A percentile compares a stretch with the other conserved stretches of the same genome.
Conservation (phyloP, 2,329 filamentous ascomycete genomes). For the Dryadomyces quercus-mongolicae region DNA sequence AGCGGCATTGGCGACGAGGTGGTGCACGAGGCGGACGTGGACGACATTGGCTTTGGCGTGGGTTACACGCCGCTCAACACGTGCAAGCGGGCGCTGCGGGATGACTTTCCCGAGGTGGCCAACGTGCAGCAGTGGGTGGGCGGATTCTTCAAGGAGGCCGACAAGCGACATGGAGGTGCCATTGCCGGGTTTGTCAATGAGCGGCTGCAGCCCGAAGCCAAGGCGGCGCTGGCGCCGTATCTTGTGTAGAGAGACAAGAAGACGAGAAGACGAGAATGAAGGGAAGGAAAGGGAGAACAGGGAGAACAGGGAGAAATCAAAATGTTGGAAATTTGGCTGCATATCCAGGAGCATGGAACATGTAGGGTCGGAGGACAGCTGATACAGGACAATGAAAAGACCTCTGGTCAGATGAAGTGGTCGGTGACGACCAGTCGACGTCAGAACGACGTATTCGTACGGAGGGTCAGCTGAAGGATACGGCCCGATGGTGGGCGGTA, state of each 20-base stretch:
- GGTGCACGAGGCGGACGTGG: conserved; percentile 79
- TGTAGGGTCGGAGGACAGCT: too few relatives aligned
- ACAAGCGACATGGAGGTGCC: conserved; percentile 58
- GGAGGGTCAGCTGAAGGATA: too few relatives aligned
- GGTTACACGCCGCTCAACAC: conserved; percentile 92
- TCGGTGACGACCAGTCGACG: too few relatives aligned
- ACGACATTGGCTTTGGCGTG: conserved; percentile 89
- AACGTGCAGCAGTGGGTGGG: conserved; percentile 80
- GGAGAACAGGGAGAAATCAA: too few relatives aligned
- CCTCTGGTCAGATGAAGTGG: too few relatives aligned
- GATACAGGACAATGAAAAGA: too few relatives aligned
- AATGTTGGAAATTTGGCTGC: too few relatives aligned
- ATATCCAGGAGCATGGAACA: too few relatives aligned
- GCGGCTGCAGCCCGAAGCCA: conserved; percentile 52
- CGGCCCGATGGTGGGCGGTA: too few relatives aligned
- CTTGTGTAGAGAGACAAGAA: conserved; percentile 22
- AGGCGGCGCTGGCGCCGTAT: conserved; percentile 39
- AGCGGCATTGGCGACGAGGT: conserved; percentile 58
- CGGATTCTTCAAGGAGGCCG: conserved; percentile 63
- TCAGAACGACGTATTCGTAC: too few relatives aligned
- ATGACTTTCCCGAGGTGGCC: conserved; percentile 77
- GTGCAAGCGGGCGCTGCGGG: conserved; percentile 59
- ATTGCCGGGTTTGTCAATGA: conserved; percentile 61
- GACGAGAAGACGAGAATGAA: background rate
- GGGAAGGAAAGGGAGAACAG: background rate